These are phyloP conservation scores for Fomitopsis palustris DNA, from an alignment of 1,284 basidiomycete species.

Conservation along the genomic window DNA sequence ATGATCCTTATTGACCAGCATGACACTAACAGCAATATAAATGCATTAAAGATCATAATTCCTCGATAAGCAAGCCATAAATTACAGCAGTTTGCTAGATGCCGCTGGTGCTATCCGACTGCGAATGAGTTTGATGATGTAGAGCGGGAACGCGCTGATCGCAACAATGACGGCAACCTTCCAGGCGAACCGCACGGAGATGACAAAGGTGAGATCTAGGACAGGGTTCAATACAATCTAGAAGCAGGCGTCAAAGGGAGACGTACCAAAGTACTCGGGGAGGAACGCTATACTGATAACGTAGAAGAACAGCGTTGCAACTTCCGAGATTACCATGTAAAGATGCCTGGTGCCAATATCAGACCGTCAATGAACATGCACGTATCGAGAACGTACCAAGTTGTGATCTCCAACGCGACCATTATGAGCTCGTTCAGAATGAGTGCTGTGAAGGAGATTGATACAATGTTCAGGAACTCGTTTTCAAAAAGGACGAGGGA, in stretches of 20 bases:
- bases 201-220: slow-evolving; percentile 88
- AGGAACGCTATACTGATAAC: slow-evolving; percentile 90
- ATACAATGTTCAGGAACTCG: slow-evolving; percentile 97
- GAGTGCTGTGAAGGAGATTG: slow-evolving; percentile 96
- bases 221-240: neutral
- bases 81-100: slow-evolving; percentile 85
- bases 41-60: slow-evolving; percentile 21
- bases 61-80: slow-evolving; percentile 10
- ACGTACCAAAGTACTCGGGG: slow-evolving; percentile 94
- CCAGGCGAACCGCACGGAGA: slow-evolving; percentile 88
- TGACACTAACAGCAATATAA: slow-evolving; percentile 24
- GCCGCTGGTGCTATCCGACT: slow-evolving; percentile 89
- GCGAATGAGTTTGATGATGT: slow-evolving; percentile 85
- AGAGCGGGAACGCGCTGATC: slow-evolving; percentile 89
- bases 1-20: slow-evolving; percentile 26
- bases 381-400: slow-evolving; percentile 61
- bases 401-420: slow-evolving; percentile 97
- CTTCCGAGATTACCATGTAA: slow-evolving; percentile 94
- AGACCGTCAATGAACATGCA: neutral
- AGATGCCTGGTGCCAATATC: slow-evolving; percentile 66
- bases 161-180: slow-evolving; percentile 95
- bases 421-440: slow-evolving; percentile 98
- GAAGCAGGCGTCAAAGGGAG: neutral
- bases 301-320: slow-evolving; percentile 88
- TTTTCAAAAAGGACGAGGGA: slow-evolving; percentile 95